Base-by-base conservation (phyloP, 352 stramenopile genomes). In the Aphanomyces astaci region DNA sequence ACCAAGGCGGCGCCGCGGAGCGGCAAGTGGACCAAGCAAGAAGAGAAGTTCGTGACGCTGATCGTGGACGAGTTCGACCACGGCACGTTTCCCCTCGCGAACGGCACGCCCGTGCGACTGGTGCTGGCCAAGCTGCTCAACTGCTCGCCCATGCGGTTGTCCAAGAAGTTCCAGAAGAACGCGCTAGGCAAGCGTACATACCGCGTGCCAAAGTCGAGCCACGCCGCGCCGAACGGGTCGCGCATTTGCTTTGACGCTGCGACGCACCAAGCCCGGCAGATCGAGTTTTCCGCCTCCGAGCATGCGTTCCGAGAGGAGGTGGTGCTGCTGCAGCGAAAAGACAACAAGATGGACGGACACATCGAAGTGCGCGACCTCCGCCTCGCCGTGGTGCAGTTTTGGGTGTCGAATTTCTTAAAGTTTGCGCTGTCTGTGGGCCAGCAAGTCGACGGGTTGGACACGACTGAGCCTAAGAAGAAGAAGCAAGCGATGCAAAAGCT, bases 111-210 rank as follows among this genome's bases (percentile, higher is more conserved):
- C 43, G 86, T 94, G 66, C 86, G 86, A 1, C 74, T 94, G 22
- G 84, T 91, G 66, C 75, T 94, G 13, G 84, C 86, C 33, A 91
- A 87, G 73, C 76, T 94, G 70, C 86, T 94, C 56, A 94, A 94
- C 71, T 94, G 86, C 72, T 92, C 84, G 56, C 90, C 86, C n/a
- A 94, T 94, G 86, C 77, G 86, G 25, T 71, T 94, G 31, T 94
- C 86, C 17, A 94, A 94, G 71, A 94, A 94, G 72, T 94, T 94
- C 65, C 86, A 94, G 68, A 92, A 92, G 73, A 94, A 94, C 66
- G 86, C 86, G 31, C 72, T 94, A 33, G 86, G 86, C 31, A 94
- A 94, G 67, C 75, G 84, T 17, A 94, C 86, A n/a, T 94, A 91
- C 70, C 80, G 83, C 13, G 78, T 94, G 49, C 76, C 75, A 7